Percentiles rank a stretch among this genome's conserved stretches.
Evolutionary conservation across 495 filamentous ascomycete genomes (phyloP).

Genomic region (Tuber calosporum): DNA sequence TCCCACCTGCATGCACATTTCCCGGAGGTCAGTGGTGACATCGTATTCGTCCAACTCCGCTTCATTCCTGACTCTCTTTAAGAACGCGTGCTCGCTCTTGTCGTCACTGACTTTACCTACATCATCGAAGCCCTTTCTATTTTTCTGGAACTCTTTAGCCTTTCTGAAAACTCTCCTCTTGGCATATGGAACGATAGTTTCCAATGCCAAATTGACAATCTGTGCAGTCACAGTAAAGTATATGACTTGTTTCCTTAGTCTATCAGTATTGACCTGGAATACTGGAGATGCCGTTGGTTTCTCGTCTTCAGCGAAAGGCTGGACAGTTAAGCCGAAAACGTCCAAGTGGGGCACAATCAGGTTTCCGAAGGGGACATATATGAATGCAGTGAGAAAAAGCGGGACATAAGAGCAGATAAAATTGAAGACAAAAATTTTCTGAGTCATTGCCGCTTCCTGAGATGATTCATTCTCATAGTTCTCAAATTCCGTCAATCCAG

Average conservation of each 20-base stretch:
- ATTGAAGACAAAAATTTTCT: slow-evolving; percentile 91
- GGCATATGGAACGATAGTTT: slow-evolving; percentile 75
- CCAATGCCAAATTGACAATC: slow-evolving; percentile 76
- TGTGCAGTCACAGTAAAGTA: slow-evolving; percentile 97
- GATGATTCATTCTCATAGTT: slow-evolving; percentile 67
- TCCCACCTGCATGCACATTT: slow-evolving; percentile 87
- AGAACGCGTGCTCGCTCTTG: slow-evolving; percentile 67
- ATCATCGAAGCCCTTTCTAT: slow-evolving; percentile 45
- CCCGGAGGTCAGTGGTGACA: slow-evolving; percentile 76
- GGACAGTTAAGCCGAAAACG: slow-evolving; percentile 69
- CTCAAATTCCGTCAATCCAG: slow-evolving; percentile 72
- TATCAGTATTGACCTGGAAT: slow-evolving; percentile 76
- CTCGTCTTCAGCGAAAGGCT: slow-evolving; percentile 61
- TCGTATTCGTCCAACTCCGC: slow-evolving; percentile 81
- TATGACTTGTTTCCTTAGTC: slow-evolving; percentile 85
- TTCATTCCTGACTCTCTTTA: slow-evolving; percentile 74
- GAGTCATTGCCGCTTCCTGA: slow-evolving; percentile 73
- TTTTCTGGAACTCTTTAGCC: slow-evolving; percentile 62
- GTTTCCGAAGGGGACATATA: slow-evolving; percentile 90
- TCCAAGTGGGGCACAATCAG: slow-evolving; percentile 84
- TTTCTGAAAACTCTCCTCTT: slow-evolving; percentile 68
- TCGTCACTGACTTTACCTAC: slow-evolving; percentile 49
- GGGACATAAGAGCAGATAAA: slow-evolving; percentile 95
- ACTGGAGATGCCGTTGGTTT: slow-evolving; percentile 56
- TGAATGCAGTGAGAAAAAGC: slow-evolving; percentile 86